phyloP scores from a whole-genome alignment of 768 basidiomycete genomes.

The Tylopilus cervinicoccineus region DNA sequence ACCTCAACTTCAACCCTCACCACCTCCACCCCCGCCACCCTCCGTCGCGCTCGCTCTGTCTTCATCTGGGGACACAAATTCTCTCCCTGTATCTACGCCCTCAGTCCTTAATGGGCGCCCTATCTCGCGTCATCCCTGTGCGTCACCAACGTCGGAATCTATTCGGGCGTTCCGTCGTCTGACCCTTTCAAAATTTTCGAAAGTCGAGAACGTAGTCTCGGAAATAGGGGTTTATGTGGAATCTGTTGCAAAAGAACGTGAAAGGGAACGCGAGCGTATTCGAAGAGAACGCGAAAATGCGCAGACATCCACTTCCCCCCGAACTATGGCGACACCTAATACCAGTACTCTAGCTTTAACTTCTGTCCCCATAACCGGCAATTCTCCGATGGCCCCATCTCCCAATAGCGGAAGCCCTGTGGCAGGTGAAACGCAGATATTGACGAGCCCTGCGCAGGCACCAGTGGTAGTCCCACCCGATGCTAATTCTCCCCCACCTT shows the following conservation, averaged over 20 bases:
- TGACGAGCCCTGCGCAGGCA: slow-evolving; percentile 11
- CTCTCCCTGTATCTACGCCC: background rate
- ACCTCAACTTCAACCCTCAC: slow-evolving; percentile 54
- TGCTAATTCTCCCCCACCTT: slow-evolving; percentile 31
- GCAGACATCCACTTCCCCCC: slow-evolving; percentile 28
- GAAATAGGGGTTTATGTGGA: slow-evolving; percentile 74
- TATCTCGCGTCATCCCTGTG: slow-evolving; percentile 32
- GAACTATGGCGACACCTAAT: slow-evolving; percentile 19
- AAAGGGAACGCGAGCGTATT: slow-evolving; percentile 71
- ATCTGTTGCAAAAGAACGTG: slow-evolving; percentile 69
- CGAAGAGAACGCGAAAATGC: slow-evolving; percentile 59
- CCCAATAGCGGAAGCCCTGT: slow-evolving; percentile 8
- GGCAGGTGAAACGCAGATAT: slow-evolving; percentile 19
- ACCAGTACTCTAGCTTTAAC: slow-evolving; percentile 9
- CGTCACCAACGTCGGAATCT: slow-evolving; percentile 37
- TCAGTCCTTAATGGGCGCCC: slow-evolving; percentile 20
- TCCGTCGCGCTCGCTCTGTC: slow-evolving; percentile 27
- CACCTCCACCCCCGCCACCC: slow-evolving; percentile 36
- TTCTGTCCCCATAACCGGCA: slow-evolving; percentile 6
- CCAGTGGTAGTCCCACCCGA: slow-evolving; percentile 12
- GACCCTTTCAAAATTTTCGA: slow-evolving; percentile 47
- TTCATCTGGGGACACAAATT: slow-evolving; percentile 11
- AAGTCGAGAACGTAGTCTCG: slow-evolving; percentile 49
- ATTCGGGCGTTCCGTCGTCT: slow-evolving; percentile 46
- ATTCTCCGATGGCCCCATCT: slow-evolving; percentile 16